phyloP scores from a whole-genome alignment of 352 stramenopile genomes.

The Globisporangium polare region DNA sequence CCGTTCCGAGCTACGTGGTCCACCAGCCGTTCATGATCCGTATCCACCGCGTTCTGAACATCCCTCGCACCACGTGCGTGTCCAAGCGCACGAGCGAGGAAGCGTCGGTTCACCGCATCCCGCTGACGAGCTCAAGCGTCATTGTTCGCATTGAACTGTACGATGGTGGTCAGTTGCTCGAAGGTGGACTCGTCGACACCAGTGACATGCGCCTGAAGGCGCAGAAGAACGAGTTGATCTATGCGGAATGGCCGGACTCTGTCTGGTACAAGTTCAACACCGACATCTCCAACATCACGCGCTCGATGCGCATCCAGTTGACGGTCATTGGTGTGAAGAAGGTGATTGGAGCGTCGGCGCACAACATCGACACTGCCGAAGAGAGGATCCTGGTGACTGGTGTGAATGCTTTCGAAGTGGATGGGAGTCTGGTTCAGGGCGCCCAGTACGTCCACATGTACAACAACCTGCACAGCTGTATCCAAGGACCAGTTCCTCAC shows the following conservation, averaged over 20 bases:
- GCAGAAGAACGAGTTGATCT: slow-evolving; percentile 68
- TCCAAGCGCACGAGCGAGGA: slow-evolving; percentile 71
- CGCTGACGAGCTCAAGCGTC: slow-evolving; percentile 57
- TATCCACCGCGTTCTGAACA: slow-evolving; percentile 81
- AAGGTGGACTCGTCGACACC: slow-evolving; percentile 68
- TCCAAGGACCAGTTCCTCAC: slow-evolving; percentile 69
- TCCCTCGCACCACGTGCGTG: slow-evolving; percentile 65
- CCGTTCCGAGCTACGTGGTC: slow-evolving; percentile 49
- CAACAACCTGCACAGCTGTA: slow-evolving; percentile 74
- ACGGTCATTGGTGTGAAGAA: slow-evolving; percentile 74
- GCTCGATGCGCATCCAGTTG: slow-evolving; percentile 74
- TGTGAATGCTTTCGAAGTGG: slow-evolving; percentile 81
- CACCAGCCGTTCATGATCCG: slow-evolving; percentile 66
- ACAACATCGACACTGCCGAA: slow-evolving; percentile 34
- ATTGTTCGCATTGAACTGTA: slow-evolving; percentile 77
- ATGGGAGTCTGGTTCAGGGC: slow-evolving; percentile 59
- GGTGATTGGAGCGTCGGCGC: slow-evolving; percentile 36
- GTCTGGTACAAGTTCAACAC: slow-evolving; percentile 81
- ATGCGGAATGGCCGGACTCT: slow-evolving; percentile 69
- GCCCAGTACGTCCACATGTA: slow-evolving; percentile 77
- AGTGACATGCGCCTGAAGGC: slow-evolving; percentile 64
- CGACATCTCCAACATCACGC: slow-evolving; percentile 59
- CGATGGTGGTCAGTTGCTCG: slow-evolving; percentile 66
- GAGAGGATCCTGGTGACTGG: slow-evolving; percentile 80
- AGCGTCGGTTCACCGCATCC: slow-evolving; percentile 37